Evolutionary conservation across 1,139 yeast species (phyloP).

Genomic region (Candida sanyaensis): DNA sequence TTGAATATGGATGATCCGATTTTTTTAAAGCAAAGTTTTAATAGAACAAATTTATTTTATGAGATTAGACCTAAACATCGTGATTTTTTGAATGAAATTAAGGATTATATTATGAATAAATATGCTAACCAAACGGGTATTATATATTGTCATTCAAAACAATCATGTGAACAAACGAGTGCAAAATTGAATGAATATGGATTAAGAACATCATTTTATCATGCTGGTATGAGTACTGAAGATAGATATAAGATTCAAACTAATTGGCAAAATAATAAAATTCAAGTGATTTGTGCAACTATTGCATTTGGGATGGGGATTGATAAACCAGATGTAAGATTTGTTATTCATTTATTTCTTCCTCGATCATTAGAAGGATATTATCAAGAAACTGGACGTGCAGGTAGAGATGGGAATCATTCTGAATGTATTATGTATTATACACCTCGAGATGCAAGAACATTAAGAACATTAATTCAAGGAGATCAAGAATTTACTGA

Average conservation of each 20-base stretch:
- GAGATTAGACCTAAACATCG: conserved; percentile 69
- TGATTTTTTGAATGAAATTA: conserved; percentile 61
- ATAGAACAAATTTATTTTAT: conserved; percentile 82
- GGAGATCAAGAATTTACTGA: conserved; percentile 68
- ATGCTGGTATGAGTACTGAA: conserved; percentile 89
- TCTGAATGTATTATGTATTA: conserved; percentile 85
- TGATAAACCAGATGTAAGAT: conserved; percentile 93
- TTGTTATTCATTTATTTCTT: conserved; percentile 84
- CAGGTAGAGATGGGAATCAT: conserved; percentile 88
- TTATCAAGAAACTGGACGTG: conserved; percentile 98
- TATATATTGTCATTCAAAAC: conserved; percentile 89
- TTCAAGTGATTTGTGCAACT: conserved; percentile 90
- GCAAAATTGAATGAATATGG: conserved; percentile 61
- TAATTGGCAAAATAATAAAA: conserved; percentile 74
- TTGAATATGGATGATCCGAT: conserved; percentile 58
- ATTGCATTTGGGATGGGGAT: conserved; percentile 99
- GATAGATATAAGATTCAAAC: conserved; percentile 71
- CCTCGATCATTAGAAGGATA: conserved; percentile 94
- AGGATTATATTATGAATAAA: conserved; percentile 51
- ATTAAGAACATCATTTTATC: conserved; percentile 73
- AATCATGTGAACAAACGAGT: conserved; percentile 83
- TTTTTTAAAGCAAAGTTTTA: conserved; percentile 76
- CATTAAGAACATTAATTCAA: conserved; percentile 74
- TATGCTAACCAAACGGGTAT: conserved; percentile 76
- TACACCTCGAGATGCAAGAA: conserved; percentile 73